Evolutionary conservation across 169 alveolate species (phyloP).

Genomic region (Cystoisospora suis): DNA sequence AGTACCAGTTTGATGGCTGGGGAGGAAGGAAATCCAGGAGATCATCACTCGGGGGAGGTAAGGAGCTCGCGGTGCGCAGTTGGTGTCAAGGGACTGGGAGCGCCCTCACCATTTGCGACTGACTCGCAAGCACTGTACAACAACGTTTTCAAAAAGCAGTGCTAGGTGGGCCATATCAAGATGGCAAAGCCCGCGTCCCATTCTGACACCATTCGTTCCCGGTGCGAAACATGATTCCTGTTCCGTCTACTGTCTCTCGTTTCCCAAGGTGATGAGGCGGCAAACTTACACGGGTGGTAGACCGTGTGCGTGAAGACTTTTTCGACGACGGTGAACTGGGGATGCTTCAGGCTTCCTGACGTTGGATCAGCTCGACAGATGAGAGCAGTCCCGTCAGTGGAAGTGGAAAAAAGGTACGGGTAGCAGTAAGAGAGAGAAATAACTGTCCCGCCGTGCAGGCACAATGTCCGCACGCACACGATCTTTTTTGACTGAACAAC

Average conservation of each 20-base stretch:
- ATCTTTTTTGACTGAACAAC: background rate
- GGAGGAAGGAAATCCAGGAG: background rate
- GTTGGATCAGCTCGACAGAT: slow-evolving; percentile 33
- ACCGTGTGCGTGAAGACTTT: background rate
- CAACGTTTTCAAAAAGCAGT: too few species aligned
- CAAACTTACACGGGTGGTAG: slow-evolving; percentile 30
- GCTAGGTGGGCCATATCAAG: too few species aligned
- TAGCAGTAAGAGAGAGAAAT: slow-evolving; percentile 49
- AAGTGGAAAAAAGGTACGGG: slow-evolving; percentile 55
- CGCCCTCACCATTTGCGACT: too few species aligned
- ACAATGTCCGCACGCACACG: slow-evolving; percentile 48
- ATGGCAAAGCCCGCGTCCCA: too few species aligned
- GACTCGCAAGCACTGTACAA: too few species aligned
- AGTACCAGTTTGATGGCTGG: slow-evolving; percentile 11
- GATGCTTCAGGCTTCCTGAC: background rate
- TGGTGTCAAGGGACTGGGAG: too few species aligned
- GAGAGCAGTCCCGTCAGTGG: slow-evolving; percentile 51
- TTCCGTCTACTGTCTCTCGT: too few species aligned
- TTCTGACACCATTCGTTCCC: too few species aligned
- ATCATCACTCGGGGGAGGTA: too few species aligned
- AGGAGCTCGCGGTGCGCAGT: too few species aligned
- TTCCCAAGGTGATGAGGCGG: too few species aligned
- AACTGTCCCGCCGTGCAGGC: slow-evolving; percentile 63
- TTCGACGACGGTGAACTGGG: slow-evolving; percentile 1
- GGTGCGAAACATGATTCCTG: too few species aligned